Conservation (phyloP, 2,329 filamentous ascomycete species). For the Aspergillus sp. region DNA sequence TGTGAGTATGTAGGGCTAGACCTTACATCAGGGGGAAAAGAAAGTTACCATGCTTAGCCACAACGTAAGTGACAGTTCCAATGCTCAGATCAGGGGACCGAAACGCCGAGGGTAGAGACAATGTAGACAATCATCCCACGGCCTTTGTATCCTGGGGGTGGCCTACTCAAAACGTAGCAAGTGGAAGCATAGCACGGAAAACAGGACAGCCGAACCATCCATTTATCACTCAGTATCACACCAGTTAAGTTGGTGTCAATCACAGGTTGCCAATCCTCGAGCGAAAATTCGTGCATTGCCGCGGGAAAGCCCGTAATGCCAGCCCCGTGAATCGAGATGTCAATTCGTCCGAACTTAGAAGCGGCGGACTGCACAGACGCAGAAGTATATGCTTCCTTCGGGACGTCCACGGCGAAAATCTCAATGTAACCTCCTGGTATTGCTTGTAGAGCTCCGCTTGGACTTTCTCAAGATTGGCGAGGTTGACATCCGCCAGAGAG, state of each 20-base stretch:
- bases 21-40: neutral
- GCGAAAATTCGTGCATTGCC: constrained; percentile 52
- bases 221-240: constrained; percentile 56
- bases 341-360: constrained; percentile 56
- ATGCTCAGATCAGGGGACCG: constrained; percentile 21
- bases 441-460: constrained; percentile 35
- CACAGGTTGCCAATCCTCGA: constrained; percentile 56
- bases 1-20: neutral
- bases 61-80: constrained; percentile 26
- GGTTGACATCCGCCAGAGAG: constrained; percentile 57
- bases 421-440: constrained; percentile 50
- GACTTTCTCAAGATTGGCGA: constrained; percentile 39
- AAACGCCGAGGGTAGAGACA: constrained; percentile 29
- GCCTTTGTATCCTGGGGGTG: constrained; percentile 18
- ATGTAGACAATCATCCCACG: constrained; percentile 33
- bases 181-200: neutral
- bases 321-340: constrained; percentile 62
- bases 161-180: constrained; percentile 10
- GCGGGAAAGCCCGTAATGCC: constrained; percentile 52
- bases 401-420: constrained; percentile 53
- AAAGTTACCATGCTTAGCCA: constrained; percentile 31
- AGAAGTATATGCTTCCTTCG: constrained; percentile 49
- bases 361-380: constrained; percentile 48
- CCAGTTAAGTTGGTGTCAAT: constrained; percentile 60
- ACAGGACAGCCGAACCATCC: neutral